Percentiles rank a stretch among this genome's conserved stretches.
Conservation (phyloP, 202 grass and related monocot genomes). For the Carex sylvatica region DNA sequence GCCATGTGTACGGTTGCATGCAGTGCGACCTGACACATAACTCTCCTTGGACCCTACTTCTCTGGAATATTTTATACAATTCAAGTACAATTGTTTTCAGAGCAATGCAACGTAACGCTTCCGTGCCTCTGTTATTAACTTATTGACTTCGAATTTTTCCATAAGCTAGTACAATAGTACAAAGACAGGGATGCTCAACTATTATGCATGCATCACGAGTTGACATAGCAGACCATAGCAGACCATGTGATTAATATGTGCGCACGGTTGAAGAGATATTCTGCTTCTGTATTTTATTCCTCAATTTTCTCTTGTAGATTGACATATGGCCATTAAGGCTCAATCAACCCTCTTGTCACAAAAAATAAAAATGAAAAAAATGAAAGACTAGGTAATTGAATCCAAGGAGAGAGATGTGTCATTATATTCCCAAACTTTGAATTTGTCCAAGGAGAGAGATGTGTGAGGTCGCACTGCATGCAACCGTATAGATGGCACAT, state of each 20-base stretch:
- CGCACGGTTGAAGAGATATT: neutral
- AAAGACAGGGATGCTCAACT: neutral
- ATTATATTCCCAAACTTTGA: too few species aligned
- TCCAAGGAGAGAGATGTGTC: too few species aligned
- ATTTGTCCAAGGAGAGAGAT: neutral
- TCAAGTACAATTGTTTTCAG: too few species aligned
- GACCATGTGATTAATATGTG: neutral
- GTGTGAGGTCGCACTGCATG: constrained; percentile 21
- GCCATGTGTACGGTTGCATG: constrained; percentile 28
- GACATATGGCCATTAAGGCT: neutral
- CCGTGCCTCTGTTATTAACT: too few species aligned
- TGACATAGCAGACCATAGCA: neutral
- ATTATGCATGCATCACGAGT: neutral
- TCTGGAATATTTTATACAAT: too few species aligned
- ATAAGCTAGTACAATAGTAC: neutral
- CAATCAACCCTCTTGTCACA: neutral
- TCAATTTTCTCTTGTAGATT: constrained; percentile 11
- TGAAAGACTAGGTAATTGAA: too few species aligned
- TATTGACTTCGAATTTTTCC: too few species aligned
- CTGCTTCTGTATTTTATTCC: neutral
- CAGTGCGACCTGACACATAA: constrained; percentile 8
- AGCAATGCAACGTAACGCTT: too few species aligned
- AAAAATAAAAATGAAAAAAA: neutral
- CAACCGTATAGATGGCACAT: constrained; percentile 21
- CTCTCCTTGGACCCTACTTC: neutral